Evolutionary conservation across 1,284 basidiomycete species (phyloP).

Genomic region (Ustilago nuda): DNA sequence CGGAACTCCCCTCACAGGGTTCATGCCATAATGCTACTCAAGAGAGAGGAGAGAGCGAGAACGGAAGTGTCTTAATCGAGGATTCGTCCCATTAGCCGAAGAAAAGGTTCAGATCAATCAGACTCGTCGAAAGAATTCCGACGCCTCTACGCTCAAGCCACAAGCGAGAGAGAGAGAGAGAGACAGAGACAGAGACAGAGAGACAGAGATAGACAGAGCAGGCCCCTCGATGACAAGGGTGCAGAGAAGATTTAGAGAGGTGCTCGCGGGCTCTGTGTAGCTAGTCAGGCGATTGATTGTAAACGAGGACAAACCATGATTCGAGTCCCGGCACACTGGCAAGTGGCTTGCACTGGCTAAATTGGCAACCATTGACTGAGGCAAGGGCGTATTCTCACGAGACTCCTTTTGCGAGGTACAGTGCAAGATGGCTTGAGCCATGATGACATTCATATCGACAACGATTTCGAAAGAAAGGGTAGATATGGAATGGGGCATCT

Average conservation of each 20-base stretch:
- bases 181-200: not conserved
- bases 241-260: not conserved
- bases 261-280: not conserved
- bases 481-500: slow-evolving; percentile 21
- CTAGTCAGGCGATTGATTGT: not conserved
- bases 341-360: not conserved
- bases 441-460: not conserved
- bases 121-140: slow-evolving; percentile 6
- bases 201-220: not conserved
- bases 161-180: not conserved
- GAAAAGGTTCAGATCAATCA: not conserved
- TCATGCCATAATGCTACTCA: not conserved
- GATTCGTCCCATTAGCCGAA: not conserved
- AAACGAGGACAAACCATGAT: not conserved
- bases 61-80: slow-evolving; percentile 10
- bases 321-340: not conserved
- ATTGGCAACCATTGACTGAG: not conserved
- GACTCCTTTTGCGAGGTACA: not conserved
- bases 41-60: not conserved
- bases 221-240: slow-evolving; percentile 9
- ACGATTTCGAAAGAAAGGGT: not conserved
- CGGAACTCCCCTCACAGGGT: slow-evolving; percentile 13
- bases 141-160: not conserved
- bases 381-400: not conserved
- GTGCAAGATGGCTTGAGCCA: not conserved